A percentile compares a stretch with the other conserved stretches of the same genome.
These are phyloP conservation scores for Rhipidocladum racemiflorum DNA, from an alignment of 176 grass and related monocot species.

Conservation along the genomic window DNA sequence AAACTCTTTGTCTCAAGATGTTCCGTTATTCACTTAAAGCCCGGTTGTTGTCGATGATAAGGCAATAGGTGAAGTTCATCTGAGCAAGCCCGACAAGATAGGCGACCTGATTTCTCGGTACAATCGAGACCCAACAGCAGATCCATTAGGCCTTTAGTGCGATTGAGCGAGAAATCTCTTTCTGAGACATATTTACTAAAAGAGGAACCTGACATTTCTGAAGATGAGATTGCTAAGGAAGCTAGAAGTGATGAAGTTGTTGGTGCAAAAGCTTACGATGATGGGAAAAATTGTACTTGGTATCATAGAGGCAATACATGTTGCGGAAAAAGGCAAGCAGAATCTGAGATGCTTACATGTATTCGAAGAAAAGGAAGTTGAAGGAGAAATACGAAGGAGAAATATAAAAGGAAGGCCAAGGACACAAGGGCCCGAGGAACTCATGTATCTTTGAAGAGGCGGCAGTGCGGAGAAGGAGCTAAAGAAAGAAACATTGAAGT, in stretches of 20 bases:
- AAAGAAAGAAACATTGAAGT: constrained; percentile 78
- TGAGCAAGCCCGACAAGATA: constrained; percentile 34
- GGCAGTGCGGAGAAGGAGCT: constrained; percentile 88
- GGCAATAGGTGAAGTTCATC: constrained; percentile 31
- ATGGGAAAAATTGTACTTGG: constrained; percentile 72
- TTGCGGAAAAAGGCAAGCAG: constrained; percentile 89
- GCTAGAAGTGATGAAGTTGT: constrained; percentile 30
- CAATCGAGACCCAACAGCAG: constrained; percentile 31
- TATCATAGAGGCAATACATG: constrained; percentile 92
- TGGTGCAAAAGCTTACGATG: constrained; percentile 36
- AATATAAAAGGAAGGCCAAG: constrained; percentile 88
- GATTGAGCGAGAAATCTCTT: constrained; percentile 66
- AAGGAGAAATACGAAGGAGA: too few relatives aligned
- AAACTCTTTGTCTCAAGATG: constrained; percentile 36
- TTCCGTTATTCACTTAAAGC: constrained; percentile 28
- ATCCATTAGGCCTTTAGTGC: constrained; percentile 32
- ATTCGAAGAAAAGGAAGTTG: constrained; percentile 96
- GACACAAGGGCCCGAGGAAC: constrained; percentile 74
- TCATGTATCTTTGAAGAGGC: constrained; percentile 88
- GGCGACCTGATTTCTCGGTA: constrained; percentile 17
- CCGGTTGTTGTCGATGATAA: constrained; percentile 38
- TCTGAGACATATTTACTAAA: constrained; percentile 76
- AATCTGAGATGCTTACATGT: constrained; percentile 80
- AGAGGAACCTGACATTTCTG: constrained; percentile 44
- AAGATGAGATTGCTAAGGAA: constrained; percentile 46